Base-by-base conservation (phyloP, 1,284 basidiomycete species). In the Leccinum subatratum region DNA sequence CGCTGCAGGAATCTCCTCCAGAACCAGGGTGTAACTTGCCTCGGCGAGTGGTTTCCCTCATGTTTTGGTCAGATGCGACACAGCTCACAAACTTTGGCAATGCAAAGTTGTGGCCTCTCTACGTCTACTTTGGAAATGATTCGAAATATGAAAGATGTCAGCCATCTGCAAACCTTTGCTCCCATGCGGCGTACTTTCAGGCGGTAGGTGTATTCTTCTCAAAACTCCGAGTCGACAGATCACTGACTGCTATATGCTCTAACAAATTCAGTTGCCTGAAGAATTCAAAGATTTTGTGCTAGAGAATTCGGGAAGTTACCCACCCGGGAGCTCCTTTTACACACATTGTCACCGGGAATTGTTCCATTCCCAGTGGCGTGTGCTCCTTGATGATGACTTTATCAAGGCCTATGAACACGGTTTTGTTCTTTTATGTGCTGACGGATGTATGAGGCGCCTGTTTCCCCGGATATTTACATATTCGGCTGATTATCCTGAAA, bases 281-380 rank as follows among this genome's bases (percentile, higher is more conserved):
- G 34, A 12, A 5, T 34, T 34, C 0, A 34, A 34, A 0, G 34
- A 34, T 5, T 34, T 34, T 0, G 34, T 34, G 5, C 0, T 34
- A 34, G 34, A 34, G 1, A 34, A 34, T 0, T 5, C 5, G 34
- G 34, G 34, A 37, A 37, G 34, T 37, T 37, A 37, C 34, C 2
- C 34, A 0, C 34, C 34, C 34, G 34, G 34, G 34, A 37, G 34
- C 0, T 37, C 34, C 5, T 37, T 37, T 5, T 37, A 37, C 12
- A 6, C 34, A 14, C 34, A 37, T 37, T 37, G 34, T 14, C 12
- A 0, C 5, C 0, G 34, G 34, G 34, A 37, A 14, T 6, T 37
- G 34, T 37, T 37, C 34, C 34, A 37, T 37, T 37, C 34, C 34
- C 34, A 37, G 12, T 37, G 34, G 34, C 5, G 12, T 0, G 34